These are phyloP conservation scores for Saccharomycopsis lassenensis DNA, from an alignment of 805 yeast genomes.

Conservation along the genomic window DNA sequence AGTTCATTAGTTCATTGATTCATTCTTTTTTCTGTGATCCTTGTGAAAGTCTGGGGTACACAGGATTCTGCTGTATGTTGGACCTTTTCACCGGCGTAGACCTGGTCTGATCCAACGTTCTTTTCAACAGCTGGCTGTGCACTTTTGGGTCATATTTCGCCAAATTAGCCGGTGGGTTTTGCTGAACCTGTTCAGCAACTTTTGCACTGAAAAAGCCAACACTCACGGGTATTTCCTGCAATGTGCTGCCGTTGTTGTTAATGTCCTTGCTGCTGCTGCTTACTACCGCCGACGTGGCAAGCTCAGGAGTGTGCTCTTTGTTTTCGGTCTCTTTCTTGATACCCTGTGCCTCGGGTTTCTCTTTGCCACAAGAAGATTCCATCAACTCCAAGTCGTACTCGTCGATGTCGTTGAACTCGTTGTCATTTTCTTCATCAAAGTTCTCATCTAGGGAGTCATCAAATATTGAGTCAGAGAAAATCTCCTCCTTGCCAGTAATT, in stretches of 20 bases:
- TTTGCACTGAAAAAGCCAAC: conserved; percentile 53
- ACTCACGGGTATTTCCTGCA: conserved; percentile 11
- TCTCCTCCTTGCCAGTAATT: conserved; percentile 1
- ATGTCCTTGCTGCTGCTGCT: not conserved
- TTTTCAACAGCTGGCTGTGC: conserved; percentile 36
- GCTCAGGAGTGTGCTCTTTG: not conserved
- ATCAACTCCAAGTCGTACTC: conserved; percentile 21
- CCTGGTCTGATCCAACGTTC: conserved; percentile 56
- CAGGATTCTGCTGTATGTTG: conserved; percentile 15
- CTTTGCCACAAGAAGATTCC: conserved; percentile 10
- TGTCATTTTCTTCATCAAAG: conserved; percentile 34
- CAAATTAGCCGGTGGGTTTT: conserved; percentile 29
- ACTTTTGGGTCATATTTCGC: conserved; percentile 41
- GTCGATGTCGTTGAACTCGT: conserved; percentile 25
- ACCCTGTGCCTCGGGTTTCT: conserved; percentile 4
- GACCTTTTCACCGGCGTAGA: conserved; percentile 51
- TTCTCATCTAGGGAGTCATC: conserved; percentile 47
- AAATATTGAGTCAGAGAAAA: conserved; percentile 23
- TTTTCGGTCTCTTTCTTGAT: conserved; percentile 14
- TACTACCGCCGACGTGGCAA: not conserved
- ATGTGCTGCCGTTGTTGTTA: not conserved
- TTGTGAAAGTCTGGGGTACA: conserved; percentile 14
- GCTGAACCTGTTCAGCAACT: conserved; percentile 46
- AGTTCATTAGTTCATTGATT: too few species aligned
- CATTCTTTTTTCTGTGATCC: too few species aligned